Conservation (phyloP, 768 basidiomycete genomes). For the Phylloporus rhodoxanthus region DNA sequence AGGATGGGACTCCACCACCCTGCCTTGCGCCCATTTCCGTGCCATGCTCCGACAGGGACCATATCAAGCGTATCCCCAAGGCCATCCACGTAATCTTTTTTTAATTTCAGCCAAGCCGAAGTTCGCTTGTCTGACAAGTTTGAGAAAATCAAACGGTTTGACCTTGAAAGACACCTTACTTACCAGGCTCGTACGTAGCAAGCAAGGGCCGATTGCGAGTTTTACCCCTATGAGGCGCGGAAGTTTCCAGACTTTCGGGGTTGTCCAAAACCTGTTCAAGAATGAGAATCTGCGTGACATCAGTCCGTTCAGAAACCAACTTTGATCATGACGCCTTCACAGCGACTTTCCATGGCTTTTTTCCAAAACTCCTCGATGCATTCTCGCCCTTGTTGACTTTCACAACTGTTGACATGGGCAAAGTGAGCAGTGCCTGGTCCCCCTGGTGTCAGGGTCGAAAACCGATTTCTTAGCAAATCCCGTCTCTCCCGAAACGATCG, state of each 20-base stretch:
- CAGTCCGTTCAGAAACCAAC: conserved; percentile 30
- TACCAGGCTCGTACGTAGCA: conserved; percentile 80
- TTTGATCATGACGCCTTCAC: conserved; percentile 95
- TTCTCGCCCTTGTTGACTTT: conserved; percentile 56
- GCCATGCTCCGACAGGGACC: conserved; percentile 77
- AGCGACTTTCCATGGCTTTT: conserved; percentile 65
- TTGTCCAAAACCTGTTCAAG: conserved; percentile 57
- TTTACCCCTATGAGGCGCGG: conserved; percentile 32
- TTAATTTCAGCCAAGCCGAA: conserved; percentile 84
- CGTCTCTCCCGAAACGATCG: conserved; percentile 69
- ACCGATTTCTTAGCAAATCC: conserved; percentile 52
- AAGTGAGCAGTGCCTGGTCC: conserved; percentile 52
- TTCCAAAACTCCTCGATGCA: conserved; percentile 72
- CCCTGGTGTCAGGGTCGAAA: conserved; percentile 48
- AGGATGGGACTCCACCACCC: conserved; percentile 92
- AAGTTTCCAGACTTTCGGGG: conserved; percentile 35
- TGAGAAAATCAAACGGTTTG: background rate
- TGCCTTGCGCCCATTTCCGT: conserved; percentile 84
- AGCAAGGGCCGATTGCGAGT: conserved; percentile 61
- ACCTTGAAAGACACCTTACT: conserved; percentile 4
- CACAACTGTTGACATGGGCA: conserved; percentile 66
- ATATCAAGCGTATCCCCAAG: conserved; percentile 72
- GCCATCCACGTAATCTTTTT: conserved; percentile 84
- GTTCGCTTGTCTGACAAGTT: conserved; percentile 63
- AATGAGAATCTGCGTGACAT: background rate